Percentiles rank a stretch among this genome's conserved stretches.
Conservation (phyloP, 257 asterid species). For the Solanum paucissectum region DNA sequence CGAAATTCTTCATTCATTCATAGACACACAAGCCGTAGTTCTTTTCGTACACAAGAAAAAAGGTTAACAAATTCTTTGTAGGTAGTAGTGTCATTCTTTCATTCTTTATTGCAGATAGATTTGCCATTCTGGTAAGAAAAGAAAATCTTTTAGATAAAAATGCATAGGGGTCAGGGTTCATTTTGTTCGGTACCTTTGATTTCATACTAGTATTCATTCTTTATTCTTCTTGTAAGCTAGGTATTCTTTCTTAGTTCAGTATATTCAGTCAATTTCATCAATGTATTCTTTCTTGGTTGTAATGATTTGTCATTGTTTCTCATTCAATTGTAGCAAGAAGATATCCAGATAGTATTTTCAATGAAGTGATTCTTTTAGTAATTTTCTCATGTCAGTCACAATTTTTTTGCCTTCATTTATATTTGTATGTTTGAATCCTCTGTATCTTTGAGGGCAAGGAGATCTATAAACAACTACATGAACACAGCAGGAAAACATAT, state of each 20-base stretch:
- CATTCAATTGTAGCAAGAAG: not conserved
- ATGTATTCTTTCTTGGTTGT: not conserved
- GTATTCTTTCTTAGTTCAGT: not conserved
- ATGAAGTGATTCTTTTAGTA: not conserved
- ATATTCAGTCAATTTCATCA: not conserved
- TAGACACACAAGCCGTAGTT: not conserved
- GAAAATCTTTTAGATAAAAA: not conserved
- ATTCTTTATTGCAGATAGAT: constrained; percentile 59
- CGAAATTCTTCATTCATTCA: not conserved
- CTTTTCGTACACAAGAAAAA: constrained; percentile 11
- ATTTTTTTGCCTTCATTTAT: not conserved
- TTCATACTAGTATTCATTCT: not conserved
- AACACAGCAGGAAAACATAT: not conserved
- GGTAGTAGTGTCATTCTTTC: constrained; percentile 49
- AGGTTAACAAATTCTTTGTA: constrained; percentile 33
- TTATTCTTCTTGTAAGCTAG: not conserved
- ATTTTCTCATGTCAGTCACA: not conserved
- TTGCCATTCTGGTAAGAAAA: not conserved
- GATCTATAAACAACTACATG: not conserved
- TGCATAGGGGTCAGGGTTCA: not conserved
- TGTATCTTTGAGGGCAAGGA: not conserved
- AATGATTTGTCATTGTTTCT: not conserved
- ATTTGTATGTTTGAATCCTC: not conserved
- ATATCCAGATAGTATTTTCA: not conserved
- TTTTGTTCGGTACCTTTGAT: not conserved